Evolutionary conservation across 768 basidiomycete genomes (phyloP).

Genomic region (Thelephora ganbajun): DNA sequence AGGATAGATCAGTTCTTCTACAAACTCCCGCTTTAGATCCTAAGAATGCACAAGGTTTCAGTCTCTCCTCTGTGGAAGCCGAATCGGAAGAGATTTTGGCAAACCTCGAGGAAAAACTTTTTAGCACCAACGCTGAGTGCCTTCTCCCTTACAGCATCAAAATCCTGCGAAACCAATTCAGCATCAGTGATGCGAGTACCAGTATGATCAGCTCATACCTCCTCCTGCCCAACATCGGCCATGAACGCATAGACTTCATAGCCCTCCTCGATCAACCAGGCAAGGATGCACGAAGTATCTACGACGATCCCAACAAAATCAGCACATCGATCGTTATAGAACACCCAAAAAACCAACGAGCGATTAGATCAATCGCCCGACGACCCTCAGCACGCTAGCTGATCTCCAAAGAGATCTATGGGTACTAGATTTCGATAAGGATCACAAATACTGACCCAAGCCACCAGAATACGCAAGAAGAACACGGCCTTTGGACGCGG

Average conservation of each 20-base stretch:
- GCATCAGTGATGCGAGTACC: conserved; percentile 4
- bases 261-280: conserved; percentile 96
- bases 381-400: background rate
- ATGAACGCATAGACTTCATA: conserved; percentile 97
- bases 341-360: background rate
- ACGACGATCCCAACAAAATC: background rate
- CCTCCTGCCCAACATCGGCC: conserved; percentile 90
- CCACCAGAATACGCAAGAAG: conserved; percentile 97
- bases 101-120: conserved; percentile 85
- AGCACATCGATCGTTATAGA: background rate
- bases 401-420: background rate
- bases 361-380: background rate
- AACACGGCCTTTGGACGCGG: conserved; percentile 62
- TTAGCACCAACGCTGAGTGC: conserved; percentile 87
- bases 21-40: conserved; percentile 92
- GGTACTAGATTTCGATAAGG: background rate
- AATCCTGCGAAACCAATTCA: conserved; percentile 45
- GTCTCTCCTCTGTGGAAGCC: background rate
- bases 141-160: conserved; percentile 81
- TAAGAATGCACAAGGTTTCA: conserved; percentile 15
- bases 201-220: conserved; percentile 28
- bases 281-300: conserved; percentile 99
- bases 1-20: conserved; percentile 94
- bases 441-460: conserved; percentile 48
- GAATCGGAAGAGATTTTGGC: background rate